Base-by-base conservation (phyloP, 805 yeast genomes). In the Millerago galiae region DNA sequence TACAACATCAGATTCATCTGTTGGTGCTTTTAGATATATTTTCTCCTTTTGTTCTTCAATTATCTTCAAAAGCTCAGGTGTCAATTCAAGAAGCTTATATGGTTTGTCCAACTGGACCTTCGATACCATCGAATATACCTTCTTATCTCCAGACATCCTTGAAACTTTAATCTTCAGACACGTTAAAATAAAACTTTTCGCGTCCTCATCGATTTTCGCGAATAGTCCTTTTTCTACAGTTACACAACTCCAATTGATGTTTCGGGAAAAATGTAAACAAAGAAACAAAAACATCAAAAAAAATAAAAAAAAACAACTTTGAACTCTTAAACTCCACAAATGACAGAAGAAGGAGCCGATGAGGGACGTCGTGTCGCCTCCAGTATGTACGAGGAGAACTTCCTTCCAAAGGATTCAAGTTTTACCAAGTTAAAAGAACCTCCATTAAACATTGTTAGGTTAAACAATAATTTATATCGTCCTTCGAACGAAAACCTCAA, bases 21-120 rank as follows among this genome's bases (percentile, higher is more conserved):
- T 63, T 32, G 55, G 50, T 5, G 61, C 67, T 48, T 56, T 68
- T 46, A 53, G 60, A 48, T 34, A 50, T 12, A 59, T 48, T 11
- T 44, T 40, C 28, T 52, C 52, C 24, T 47, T 49, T 3, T 50
- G 45, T 4, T 50, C 46, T 29, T 62, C 54, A 3, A 79, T 53
- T 3, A 68, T 55, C 1, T 56, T 48, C 28, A 77, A 42, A 2
- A 81, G 47, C 3, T 72, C 81, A 7, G 77, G 73, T 1, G 74
- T 65, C 8, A 81, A 63, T 50, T 78, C 81, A 7, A 81, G 54
- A 7, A 81, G 58, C 49, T 72, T 74, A 46, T 72, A 75, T 1
- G 67, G 60, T 2, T 46, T 38, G 14, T 57, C 60, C n/a, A 60
- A 51, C 6, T 44, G 34, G n/a, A 44, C 17, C 6, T 37, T 32